Conservation (phyloP, 208 protist genomes). For the Phytomonas francai region DNA sequence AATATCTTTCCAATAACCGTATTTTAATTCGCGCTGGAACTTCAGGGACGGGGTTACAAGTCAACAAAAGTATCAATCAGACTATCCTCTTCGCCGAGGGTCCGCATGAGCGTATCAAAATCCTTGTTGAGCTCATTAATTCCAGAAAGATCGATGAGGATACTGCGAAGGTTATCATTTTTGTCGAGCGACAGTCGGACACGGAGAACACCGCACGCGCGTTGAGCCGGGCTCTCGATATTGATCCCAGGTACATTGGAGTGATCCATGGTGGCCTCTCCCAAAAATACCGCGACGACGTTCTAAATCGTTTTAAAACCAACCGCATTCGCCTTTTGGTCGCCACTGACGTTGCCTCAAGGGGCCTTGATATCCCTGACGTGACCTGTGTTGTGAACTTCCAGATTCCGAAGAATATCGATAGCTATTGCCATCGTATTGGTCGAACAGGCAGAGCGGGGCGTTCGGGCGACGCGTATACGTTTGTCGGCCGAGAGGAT, state of each 20-base stretch:
- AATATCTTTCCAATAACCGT: conserved; percentile 79
- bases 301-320: conserved; percentile 87
- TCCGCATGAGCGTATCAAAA: conserved; percentile 55
- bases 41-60: conserved; percentile 66
- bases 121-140: conserved; percentile 63
- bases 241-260: conserved; percentile 60
- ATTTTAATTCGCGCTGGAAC: conserved; percentile 84
- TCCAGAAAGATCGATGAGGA: conserved; percentile 80
- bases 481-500: conserved; percentile 66
- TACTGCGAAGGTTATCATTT: conserved; percentile 84
- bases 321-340: conserved; percentile 86
- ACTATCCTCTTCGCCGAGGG: conserved; percentile 49
- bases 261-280: conserved; percentile 93
- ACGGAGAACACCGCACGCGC: conserved; percentile 57
- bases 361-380: conserved; percentile 91
- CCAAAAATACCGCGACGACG: conserved; percentile 84
- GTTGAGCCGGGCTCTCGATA: conserved; percentile 59
- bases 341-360: conserved; percentile 91
- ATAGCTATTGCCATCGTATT: conserved; percentile 95
- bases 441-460: conserved; percentile 92
- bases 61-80: conserved; percentile 84
- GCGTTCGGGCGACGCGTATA: conserved; percentile 69
- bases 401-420: conserved; percentile 85
- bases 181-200: conserved; percentile 88
- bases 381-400: conserved; percentile 93